A percentile compares a stretch with the other conserved stretches of the same genome.
phyloP scores from a whole-genome alignment of 2,329 filamentous ascomycete species.

The Oidium heveae region DNA sequence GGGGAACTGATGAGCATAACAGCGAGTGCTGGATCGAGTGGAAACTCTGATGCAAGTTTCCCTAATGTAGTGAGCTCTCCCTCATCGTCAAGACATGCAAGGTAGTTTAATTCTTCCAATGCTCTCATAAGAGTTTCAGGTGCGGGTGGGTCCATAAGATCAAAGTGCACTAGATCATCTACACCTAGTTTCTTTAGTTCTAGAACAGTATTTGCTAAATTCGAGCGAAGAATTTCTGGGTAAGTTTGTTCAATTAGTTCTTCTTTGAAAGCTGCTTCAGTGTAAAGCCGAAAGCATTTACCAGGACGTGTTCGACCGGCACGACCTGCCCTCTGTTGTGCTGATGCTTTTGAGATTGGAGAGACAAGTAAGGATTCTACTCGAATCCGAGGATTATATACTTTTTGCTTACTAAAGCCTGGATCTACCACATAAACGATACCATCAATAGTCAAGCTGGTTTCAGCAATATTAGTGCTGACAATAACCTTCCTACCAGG shows the following conservation, averaged over 20 bases:
- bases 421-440: constrained; percentile 99
- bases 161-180: constrained; percentile 89
- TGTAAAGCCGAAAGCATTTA: constrained; percentile 95
- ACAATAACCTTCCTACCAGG: constrained; percentile 88
- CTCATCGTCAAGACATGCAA: constrained; percentile 89
- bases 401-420: constrained; percentile 97
- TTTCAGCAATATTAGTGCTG: constrained; percentile 95
- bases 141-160: constrained; percentile 93
- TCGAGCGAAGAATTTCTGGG: constrained; percentile 83
- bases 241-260: constrained; percentile 95
- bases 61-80: constrained; percentile 76
- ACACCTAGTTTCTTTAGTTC: constrained; percentile 95
- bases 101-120: constrained; percentile 88
- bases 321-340: constrained; percentile 93
- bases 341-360: constrained; percentile 91
- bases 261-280: constrained; percentile 86
- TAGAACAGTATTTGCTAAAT: constrained; percentile 79
- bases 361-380: constrained; percentile 95
- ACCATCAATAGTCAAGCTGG: constrained; percentile 88
- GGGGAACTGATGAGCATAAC: constrained; percentile 97
- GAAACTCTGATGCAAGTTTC: constrained; percentile 76
- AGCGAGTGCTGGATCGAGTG: constrained; percentile 74
- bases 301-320: constrained; percentile 93
- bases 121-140: constrained; percentile 97
- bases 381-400: constrained; percentile 90